These are phyloP conservation scores for Elongisporangium prolatum DNA, from an alignment of 352 stramenopile genomes.

Conservation along the genomic window DNA sequence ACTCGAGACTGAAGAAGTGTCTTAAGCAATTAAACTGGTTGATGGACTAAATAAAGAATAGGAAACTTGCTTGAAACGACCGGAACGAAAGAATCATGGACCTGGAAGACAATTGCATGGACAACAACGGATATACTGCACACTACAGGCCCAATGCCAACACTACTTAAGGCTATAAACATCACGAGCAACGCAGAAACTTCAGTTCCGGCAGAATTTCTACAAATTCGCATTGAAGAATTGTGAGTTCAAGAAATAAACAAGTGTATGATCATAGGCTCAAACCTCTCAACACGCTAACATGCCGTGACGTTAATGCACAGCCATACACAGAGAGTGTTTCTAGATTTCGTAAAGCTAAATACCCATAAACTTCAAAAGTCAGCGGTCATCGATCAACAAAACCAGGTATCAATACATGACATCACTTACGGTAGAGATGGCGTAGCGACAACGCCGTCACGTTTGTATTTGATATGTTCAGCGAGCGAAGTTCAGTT, in stretches of 20 bases:
- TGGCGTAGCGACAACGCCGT: constrained; percentile 61
- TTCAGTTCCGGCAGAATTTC: constrained; percentile 47
- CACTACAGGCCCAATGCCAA: background rate
- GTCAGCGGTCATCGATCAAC: background rate
- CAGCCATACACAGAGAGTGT: constrained; percentile 57
- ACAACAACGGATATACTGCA: constrained; percentile 5
- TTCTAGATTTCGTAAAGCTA: constrained; percentile 51
- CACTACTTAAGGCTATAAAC: background rate
- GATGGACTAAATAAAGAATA: background rate
- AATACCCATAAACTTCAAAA: constrained; percentile 1
- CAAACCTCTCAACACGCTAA: constrained; percentile 49
- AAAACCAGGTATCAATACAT: constrained; percentile 3
- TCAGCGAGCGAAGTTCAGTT: constrained; percentile 55
- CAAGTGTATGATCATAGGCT: background rate
- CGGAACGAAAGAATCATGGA: background rate
- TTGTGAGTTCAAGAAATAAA: background rate
- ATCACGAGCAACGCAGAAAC: constrained; percentile 43
- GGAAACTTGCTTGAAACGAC: background rate
- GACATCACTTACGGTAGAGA: constrained; percentile 38
- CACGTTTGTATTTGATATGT: constrained; percentile 75
- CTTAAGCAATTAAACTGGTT: background rate
- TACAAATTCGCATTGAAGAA: constrained; percentile 5
- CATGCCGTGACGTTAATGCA: constrained; percentile 36
- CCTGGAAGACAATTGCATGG: background rate
- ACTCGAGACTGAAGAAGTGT: too few relatives aligned